phyloP scores from a whole-genome alignment of 2,329 filamentous ascomycete genomes.

The Metarhizium rileyi region DNA sequence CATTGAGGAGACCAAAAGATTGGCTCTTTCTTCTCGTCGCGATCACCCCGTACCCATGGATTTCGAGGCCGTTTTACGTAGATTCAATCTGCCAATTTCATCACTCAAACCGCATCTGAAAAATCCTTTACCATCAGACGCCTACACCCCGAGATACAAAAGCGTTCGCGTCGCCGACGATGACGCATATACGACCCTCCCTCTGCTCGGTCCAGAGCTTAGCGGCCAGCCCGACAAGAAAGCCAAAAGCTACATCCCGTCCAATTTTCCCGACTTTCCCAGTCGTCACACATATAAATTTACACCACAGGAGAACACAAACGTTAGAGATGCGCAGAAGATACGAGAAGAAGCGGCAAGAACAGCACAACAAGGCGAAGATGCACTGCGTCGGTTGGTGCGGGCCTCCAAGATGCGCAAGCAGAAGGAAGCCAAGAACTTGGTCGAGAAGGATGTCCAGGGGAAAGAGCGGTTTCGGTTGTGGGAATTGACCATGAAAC shows the following conservation, averaged over 20 bases:
- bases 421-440: conserved; percentile 51
- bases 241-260: conserved; percentile 45
- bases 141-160: conserved; percentile 28
- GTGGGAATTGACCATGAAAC: conserved; percentile 53
- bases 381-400: conserved; percentile 48
- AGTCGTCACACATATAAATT: conserved; percentile 55
- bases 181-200: conserved; percentile 31
- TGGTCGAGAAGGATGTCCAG: conserved; percentile 41
- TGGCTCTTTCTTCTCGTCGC: conserved; percentile 40
- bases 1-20: conserved; percentile 35
- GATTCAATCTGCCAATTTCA: conserved; percentile 40
- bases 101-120: conserved; percentile 47
- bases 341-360: conserved; percentile 50
- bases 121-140: conserved; percentile 36
- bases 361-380: conserved; percentile 52
- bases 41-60: conserved; percentile 45
- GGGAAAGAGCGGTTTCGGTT: conserved; percentile 47
- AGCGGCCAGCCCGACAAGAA: conserved; percentile 50
- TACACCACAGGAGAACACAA: conserved; percentile 42
- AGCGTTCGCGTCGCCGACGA: conserved; percentile 28
- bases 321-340: conserved; percentile 41
- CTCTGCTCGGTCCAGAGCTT: conserved; percentile 42
- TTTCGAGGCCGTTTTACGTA: conserved; percentile 42
- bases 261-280: conserved; percentile 50
- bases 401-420: conserved; percentile 54